Evolutionary conservation across 192 early-diverging fungal species (phyloP).

Genomic region (Dissophora ornata): DNA sequence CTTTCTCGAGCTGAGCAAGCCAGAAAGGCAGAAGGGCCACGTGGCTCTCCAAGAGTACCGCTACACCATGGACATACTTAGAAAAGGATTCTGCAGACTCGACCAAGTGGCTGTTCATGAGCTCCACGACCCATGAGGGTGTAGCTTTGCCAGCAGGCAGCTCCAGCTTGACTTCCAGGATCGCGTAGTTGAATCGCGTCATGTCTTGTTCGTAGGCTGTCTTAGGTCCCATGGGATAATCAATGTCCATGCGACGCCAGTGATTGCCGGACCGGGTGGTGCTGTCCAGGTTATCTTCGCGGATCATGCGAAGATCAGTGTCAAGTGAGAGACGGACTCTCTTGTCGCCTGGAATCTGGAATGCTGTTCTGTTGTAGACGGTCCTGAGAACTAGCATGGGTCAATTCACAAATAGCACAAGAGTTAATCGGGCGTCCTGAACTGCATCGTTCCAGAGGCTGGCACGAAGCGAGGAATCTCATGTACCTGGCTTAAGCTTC

Average conservation of each 20-base stretch:
- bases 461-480: too few species aligned
- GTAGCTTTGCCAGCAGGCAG: constrained; percentile 71
- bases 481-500: constrained; percentile 69
- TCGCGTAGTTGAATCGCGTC: constrained; percentile 92
- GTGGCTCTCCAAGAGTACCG: constrained; percentile 71
- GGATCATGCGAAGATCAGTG: constrained; percentile 94
- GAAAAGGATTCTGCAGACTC: constrained; percentile 86
- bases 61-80: constrained; percentile 90
- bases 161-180: constrained; percentile 90
- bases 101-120: constrained; percentile 77
- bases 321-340: constrained; percentile 94
- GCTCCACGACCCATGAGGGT: constrained; percentile 82
- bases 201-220: constrained; percentile 87
- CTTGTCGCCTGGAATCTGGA: constrained; percentile 96
- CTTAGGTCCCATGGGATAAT: constrained; percentile 66
- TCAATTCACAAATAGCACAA: too few species aligned
- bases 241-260: constrained; percentile 92
- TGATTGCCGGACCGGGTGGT: constrained; percentile 78
- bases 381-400: constrained; percentile 75
- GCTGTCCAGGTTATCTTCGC: constrained; percentile 88
- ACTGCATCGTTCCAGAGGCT: too few species aligned
- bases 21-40: constrained; percentile 75
- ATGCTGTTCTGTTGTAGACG: constrained; percentile 97
- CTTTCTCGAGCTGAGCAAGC: constrained; percentile 56
- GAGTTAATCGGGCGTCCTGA: too few species aligned